phyloP scores from a whole-genome alignment of 768 basidiomycete genomes.

The Dacryopinax spathularia region DNA sequence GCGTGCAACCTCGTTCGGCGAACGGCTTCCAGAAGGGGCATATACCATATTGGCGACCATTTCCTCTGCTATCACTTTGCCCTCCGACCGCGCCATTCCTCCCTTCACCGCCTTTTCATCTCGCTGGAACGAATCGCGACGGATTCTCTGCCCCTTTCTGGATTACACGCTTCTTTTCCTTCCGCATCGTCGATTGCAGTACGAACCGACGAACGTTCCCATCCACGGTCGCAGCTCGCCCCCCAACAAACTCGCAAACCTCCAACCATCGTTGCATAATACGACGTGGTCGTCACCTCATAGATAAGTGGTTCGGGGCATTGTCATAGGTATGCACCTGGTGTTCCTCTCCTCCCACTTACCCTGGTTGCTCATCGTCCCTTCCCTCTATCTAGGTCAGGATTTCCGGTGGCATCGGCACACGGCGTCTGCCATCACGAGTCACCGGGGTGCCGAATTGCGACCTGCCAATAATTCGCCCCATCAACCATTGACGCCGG shows the following conservation, averaged over 20 bases:
- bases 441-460: too few species aligned
- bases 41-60: background rate
- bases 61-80: background rate
- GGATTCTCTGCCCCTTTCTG: background rate
- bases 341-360: background rate
- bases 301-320: background rate
- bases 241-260: too few species aligned
- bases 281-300: background rate
- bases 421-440: too few species aligned
- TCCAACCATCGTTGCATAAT: background rate
- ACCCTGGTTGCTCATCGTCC: background rate
- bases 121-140: background rate
- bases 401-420: background rate
- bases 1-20: too few species aligned
- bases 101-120: background rate
- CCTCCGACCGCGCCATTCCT: background rate
- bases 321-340: background rate
- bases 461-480: too few species aligned
- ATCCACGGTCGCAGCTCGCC: background rate
- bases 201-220: background rate
- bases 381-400: background rate
- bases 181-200: background rate
- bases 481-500: background rate
- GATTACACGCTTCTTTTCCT: background rate
- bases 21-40: constrained; percentile 1